Percentiles rank a stretch among this genome's conserved stretches.
Evolutionary conservation across 2,329 filamentous ascomycete species (phyloP).

Genomic region (Calonectria multiphialidica): DNA sequence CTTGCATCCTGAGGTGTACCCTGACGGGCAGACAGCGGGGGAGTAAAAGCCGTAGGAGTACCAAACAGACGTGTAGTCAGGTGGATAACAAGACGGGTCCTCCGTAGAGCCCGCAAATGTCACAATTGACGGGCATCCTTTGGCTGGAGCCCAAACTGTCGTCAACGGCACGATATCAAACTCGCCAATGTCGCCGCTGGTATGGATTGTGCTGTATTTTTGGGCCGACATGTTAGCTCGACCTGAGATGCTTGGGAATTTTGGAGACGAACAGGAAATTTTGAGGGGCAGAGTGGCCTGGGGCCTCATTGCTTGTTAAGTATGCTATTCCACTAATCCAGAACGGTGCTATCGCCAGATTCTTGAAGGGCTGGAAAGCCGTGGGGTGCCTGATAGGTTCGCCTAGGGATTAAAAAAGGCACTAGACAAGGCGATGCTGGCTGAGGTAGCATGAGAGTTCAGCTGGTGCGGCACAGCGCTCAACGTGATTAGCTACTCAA

Average conservation of each 20-base stretch:
- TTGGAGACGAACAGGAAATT: not conserved
- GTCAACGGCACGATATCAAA: not conserved
- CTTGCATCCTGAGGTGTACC: not conserved
- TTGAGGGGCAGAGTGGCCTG: not conserved
- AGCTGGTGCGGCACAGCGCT: not conserved
- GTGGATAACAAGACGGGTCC: not conserved
- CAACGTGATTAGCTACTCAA: not conserved
- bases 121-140: not conserved
- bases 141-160: not conserved
- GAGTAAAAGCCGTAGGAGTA: not conserved
- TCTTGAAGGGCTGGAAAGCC: not conserved
- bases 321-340: not conserved
- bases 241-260: not conserved
- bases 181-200: not conserved
- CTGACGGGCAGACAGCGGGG: not conserved
- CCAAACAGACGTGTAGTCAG: not conserved
- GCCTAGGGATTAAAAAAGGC: not conserved
- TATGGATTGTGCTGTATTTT: not conserved
- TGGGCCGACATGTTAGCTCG: not conserved
- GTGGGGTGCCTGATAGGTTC: not conserved
- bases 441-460: not conserved
- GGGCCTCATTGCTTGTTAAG: not conserved
- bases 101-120: not conserved
- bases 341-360: not conserved
- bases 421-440: not conserved